Conservation (phyloP, 139 green algal genomes). For the Chlorella sp. region DNA sequence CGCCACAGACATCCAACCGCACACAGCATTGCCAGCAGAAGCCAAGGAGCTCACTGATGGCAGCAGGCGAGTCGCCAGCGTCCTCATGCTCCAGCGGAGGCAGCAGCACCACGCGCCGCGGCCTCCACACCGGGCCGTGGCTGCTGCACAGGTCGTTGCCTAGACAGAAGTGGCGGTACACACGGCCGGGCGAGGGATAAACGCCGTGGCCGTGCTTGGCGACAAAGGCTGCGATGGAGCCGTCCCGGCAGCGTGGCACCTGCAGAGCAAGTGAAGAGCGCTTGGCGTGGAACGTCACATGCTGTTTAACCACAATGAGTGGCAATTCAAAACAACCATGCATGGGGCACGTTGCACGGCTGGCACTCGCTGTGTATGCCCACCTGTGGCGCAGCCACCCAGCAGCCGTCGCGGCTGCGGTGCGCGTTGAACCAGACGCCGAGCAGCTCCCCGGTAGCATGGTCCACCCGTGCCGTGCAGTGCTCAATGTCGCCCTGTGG, state of each 20-base stretch:
- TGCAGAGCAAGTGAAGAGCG: background rate
- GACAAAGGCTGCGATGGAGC: conserved; percentile 45
- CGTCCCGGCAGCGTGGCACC: background rate
- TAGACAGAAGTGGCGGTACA: conserved; percentile 42
- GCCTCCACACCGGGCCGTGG: conserved; percentile 14
- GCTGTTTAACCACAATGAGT: too few species aligned
- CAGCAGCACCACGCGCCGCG: conserved; percentile 33
- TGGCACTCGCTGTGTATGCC: background rate
- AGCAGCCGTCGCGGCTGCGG: conserved; percentile 57
- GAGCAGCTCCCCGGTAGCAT: conserved; percentile 35
- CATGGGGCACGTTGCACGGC: background rate
- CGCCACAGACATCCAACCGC: too few species aligned
- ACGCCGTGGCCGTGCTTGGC: conserved; percentile 59
- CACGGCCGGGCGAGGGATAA: conserved; percentile 42
- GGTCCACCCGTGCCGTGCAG: conserved; percentile 57
- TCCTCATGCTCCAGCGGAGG: conserved; percentile 14
- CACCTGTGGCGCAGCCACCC: conserved; percentile 41
- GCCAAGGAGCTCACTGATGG: too few species aligned
- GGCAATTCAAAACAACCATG: too few species aligned
- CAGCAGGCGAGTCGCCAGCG: too few species aligned
- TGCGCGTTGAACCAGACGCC: conserved; percentile 68
- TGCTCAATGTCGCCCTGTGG: conserved; percentile 62
- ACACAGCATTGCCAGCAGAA: too few species aligned
- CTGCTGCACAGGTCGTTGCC: conserved; percentile 32
- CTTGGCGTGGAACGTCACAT: too few species aligned